Evolutionary conservation across 768 basidiomycete species (phyloP).

Genomic region (Lactifluus echinatus): DNA sequence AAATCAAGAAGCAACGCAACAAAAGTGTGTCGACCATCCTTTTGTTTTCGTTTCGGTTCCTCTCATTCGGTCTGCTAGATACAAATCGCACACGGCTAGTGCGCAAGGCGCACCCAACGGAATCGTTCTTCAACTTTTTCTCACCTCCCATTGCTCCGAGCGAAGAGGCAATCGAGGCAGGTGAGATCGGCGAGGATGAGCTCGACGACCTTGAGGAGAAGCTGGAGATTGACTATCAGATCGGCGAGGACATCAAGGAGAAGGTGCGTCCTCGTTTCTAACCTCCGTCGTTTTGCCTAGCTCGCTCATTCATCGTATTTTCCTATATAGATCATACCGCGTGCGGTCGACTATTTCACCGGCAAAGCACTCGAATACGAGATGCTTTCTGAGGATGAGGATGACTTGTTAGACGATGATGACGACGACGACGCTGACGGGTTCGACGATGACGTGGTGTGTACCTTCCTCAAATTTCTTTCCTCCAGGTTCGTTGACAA

Average conservation of each 20-base stretch:
- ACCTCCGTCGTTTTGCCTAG: not conserved
- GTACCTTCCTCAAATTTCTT: conserved; percentile 19
- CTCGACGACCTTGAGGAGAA: conserved; percentile 88
- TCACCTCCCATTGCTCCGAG: conserved; percentile 65
- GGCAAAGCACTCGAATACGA: conserved; percentile 91
- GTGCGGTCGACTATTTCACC: conserved; percentile 95
- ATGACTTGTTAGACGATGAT: conserved; percentile 40
- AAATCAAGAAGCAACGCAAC: conserved; percentile 99
- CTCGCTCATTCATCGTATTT: not conserved
- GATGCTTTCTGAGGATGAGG: conserved; percentile 30
- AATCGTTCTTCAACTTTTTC: conserved; percentile 99
- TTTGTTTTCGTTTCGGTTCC: not conserved
- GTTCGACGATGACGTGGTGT: conserved; percentile 50
- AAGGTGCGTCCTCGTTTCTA: conserved; percentile 49
- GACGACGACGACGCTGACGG: conserved; percentile 53
- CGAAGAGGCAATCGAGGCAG: conserved; percentile 56
- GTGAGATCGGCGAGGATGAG: conserved; percentile 74
- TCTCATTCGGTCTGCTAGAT: conserved; percentile 34
- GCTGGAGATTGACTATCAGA: conserved; percentile 94
- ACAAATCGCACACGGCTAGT: conserved; percentile 78
- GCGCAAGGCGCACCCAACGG: conserved; percentile 80
- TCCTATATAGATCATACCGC: conserved; percentile 70
- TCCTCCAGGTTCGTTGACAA: conserved; percentile 3
- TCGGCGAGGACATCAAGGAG: conserved; percentile 97
- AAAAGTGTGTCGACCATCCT: conserved; percentile 54